Conservation (phyloP, 139 green algal genomes). For the Deuterostichococcus epilithicus region DNA sequence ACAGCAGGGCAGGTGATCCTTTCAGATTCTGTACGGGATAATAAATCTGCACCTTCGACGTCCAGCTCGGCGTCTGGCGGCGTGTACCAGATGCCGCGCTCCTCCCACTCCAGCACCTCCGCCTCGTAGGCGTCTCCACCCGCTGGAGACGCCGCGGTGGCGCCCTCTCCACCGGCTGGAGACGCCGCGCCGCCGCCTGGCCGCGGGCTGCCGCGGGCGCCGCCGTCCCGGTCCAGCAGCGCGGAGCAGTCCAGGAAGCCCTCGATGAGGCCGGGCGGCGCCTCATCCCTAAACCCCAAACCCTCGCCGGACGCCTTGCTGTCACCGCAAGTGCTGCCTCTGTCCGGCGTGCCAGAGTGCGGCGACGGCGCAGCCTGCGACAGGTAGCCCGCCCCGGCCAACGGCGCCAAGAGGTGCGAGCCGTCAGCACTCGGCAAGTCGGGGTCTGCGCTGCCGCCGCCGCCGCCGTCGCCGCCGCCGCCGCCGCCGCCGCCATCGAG, state of each 20-base stretch:
- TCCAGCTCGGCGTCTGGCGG: neutral
- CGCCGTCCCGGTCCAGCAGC: neutral
- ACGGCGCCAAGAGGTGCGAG: neutral
- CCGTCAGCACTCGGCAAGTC: neutral
- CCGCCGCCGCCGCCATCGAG: neutral
- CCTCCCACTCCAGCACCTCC: neutral
- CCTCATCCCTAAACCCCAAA: too few relatives aligned
- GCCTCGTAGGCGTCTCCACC: neutral
- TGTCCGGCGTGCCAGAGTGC: neutral
- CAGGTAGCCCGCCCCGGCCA: neutral
- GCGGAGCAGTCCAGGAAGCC: neutral
- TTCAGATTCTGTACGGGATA: too few relatives aligned
- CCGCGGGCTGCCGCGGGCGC: neutral
- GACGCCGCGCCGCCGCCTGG: neutral
- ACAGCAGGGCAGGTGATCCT: too few relatives aligned
- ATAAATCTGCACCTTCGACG: neutral
- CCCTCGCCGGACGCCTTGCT: too few relatives aligned
- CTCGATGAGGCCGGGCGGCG: neutral
- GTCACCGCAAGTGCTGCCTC: too few relatives aligned
- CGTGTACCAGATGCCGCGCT: constrained; percentile 5
- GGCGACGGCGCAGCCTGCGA: neutral
- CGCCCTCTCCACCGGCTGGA: neutral
- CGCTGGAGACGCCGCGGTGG: too few relatives aligned
- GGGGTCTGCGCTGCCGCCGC: neutral
- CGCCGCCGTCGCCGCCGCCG: neutral